These are phyloP conservation scores for Prunus dulcis DNA, from an alignment of 306 rosid species.

Conservation along the genomic window DNA sequence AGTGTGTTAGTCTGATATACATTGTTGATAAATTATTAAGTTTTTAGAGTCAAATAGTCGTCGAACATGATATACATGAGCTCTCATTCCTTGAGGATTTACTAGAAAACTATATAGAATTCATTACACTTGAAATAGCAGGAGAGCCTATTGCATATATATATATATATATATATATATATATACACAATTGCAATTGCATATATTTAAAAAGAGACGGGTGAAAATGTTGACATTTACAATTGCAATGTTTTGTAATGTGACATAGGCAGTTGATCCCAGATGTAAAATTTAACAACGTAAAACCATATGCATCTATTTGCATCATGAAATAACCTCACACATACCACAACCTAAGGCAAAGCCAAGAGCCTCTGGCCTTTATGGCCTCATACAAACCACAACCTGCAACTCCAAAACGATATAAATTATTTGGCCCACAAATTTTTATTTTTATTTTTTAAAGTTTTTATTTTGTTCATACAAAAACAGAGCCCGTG, in stretches of 20 bases:
- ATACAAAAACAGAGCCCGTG: conserved; percentile 25
- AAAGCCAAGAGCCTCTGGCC: background rate
- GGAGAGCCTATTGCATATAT: background rate
- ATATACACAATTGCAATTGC: too few species aligned
- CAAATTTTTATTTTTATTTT: background rate
- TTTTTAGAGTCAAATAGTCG: background rate
- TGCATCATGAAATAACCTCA: background rate
- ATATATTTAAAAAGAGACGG: background rate
- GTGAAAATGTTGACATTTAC: background rate
- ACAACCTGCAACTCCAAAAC: background rate
- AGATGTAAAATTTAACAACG: background rate
- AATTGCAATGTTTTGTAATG: background rate
- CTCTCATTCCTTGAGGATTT: background rate
- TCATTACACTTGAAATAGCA: background rate
- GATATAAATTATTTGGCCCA: conserved; percentile 6
- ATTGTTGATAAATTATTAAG: too few species aligned
- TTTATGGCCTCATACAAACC: background rate
- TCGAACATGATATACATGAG: background rate
- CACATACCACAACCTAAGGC: background rate
- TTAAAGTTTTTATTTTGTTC: background rate
- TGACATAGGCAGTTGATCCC: background rate
- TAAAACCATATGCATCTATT: background rate
- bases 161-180: background rate
- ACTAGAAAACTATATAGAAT: background rate
- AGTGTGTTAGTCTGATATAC: too few species aligned